A percentile compares a stretch with the other conserved stretches of the same genome.
Conservation (phyloP, 345 rosid genomes). For the Salix viminalis region DNA sequence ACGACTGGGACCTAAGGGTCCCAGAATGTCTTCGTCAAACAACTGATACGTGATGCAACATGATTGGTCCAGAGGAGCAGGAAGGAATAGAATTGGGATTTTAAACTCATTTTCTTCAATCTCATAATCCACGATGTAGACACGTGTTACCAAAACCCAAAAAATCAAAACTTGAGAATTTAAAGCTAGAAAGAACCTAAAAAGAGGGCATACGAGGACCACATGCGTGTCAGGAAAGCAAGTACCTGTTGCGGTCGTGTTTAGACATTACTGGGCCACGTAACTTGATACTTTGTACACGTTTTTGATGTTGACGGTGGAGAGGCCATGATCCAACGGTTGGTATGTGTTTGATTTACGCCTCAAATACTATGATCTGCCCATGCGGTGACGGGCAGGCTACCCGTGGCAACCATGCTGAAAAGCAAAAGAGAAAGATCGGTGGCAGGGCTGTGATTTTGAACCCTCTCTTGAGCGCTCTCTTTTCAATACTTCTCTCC, state of each 20-base stretch:
- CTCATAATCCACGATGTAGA: conserved; percentile 14
- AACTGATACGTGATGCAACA: conserved; percentile 9
- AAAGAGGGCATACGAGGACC: conserved; percentile 19
- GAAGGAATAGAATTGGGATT: conserved; percentile 8
- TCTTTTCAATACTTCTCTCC: neutral
- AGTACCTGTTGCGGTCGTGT: conserved; percentile 22
- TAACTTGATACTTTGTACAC: conserved; percentile 22
- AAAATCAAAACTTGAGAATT: neutral
- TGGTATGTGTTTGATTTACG: conserved; percentile 20
- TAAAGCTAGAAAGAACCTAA: neutral
- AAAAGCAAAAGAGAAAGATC: neutral
- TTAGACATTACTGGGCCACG: conserved; percentile 37
- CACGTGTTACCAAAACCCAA: conserved; percentile 14
- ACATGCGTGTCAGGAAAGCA: conserved; percentile 54
- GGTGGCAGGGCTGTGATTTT: neutral
- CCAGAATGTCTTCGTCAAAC: neutral
- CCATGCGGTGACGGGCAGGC: conserved; percentile 37
- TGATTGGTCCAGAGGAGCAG: conserved; percentile 23
- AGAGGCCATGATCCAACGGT: conserved; percentile 35
- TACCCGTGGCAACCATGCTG: conserved; percentile 14
- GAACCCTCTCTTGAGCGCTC: neutral
- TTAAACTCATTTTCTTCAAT: neutral
- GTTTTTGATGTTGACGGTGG: conserved; percentile 26
- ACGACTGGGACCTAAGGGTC: conserved; percentile 13
- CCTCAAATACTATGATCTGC: conserved; percentile 10